Conservation (phyloP, 345 rosid species). For the Lepidium africanum region DNA sequence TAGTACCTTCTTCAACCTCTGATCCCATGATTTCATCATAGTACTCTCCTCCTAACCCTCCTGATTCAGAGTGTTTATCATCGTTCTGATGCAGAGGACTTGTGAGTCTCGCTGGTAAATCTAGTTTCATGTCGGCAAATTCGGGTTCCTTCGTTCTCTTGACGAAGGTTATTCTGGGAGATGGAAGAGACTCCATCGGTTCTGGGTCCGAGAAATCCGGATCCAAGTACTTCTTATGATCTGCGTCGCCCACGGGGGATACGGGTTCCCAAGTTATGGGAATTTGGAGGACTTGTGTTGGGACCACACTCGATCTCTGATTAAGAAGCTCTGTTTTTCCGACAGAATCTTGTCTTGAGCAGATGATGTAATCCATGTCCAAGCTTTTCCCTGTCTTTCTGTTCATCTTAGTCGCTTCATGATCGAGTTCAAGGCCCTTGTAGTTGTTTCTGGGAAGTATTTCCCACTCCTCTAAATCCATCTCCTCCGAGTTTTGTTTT, state of each 20-base stretch:
- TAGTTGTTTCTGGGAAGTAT: slow-evolving; percentile 47
- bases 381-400: slow-evolving; percentile 31
- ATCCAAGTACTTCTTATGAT: slow-evolving; percentile 35
- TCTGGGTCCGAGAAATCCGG: slow-evolving; percentile 31
- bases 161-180: slow-evolving; percentile 70
- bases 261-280: slow-evolving; percentile 55
- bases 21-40: neutral
- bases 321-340: slow-evolving; percentile 25
- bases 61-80: neutral
- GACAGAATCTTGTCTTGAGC: slow-evolving; percentile 38
- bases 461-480: slow-evolving; percentile 98
- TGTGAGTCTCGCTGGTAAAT: slow-evolving; percentile 36
- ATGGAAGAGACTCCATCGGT: slow-evolving; percentile 32
- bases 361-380: slow-evolving; percentile 58
- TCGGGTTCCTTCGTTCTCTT: slow-evolving; percentile 71
- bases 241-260: slow-evolving; percentile 23
- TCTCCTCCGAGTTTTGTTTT: slow-evolving; percentile 3
- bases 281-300: slow-evolving; percentile 49
- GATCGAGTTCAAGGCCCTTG: slow-evolving; percentile 24
- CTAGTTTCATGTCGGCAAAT: slow-evolving; percentile 96
- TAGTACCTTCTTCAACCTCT: slow-evolving; percentile 5
- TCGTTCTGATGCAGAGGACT: slow-evolving; percentile 6
- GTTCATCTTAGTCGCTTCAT: slow-evolving; percentile 18
- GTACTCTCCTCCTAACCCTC: slow-evolving; percentile 6
- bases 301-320: slow-evolving; percentile 26